Conservation (phyloP, 352 stramenopile genomes). For the Phytophthora hybrid region DNA sequence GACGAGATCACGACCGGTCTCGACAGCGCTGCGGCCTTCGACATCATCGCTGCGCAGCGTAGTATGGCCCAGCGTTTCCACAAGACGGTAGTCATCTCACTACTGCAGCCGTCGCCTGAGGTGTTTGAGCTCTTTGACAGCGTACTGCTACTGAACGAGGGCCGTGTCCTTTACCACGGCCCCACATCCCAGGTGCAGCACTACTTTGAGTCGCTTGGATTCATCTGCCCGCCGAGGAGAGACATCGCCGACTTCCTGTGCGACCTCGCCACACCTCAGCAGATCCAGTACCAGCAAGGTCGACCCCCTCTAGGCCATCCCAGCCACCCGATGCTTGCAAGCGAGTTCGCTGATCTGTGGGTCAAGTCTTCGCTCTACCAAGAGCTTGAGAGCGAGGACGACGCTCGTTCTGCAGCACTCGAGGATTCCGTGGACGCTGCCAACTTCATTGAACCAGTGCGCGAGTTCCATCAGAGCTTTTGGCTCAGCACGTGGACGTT, state of each 20-base stretch:
- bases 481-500: slow-evolving; percentile 52
- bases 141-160: slow-evolving; percentile 14
- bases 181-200: slow-evolving; percentile 12
- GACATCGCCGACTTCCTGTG: slow-evolving; percentile 26
- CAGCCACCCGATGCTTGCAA: slow-evolving; percentile 34
- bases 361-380: slow-evolving; percentile 48
- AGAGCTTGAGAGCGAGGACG: slow-evolving; percentile 23
- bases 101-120: slow-evolving; percentile 25
- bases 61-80: slow-evolving; percentile 17
- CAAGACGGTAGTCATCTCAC: slow-evolving; percentile 24
- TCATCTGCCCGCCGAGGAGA: slow-evolving; percentile 13
- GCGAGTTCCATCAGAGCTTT: slow-evolving; percentile 57
- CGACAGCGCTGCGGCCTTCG: slow-evolving; percentile 24
- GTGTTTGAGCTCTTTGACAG: slow-evolving; percentile 21
- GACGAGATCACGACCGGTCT: slow-evolving; percentile 28
- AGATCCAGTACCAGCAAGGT: slow-evolving; percentile 10
- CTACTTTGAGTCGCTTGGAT: slow-evolving; percentile 23
- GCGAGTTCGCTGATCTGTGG: slow-evolving; percentile 61
- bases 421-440: slow-evolving; percentile 53
- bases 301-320: slow-evolving; percentile 4
- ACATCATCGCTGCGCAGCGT: slow-evolving; percentile 23
- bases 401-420: slow-evolving; percentile 10
- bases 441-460: slow-evolving; percentile 50
- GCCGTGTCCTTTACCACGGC: slow-evolving; percentile 13
- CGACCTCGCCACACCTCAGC: slow-evolving; percentile 21